These are phyloP conservation scores for Phyllosticta citriasiana DNA, from an alignment of 2,329 filamentous ascomycete genomes.

Conservation along the genomic window DNA sequence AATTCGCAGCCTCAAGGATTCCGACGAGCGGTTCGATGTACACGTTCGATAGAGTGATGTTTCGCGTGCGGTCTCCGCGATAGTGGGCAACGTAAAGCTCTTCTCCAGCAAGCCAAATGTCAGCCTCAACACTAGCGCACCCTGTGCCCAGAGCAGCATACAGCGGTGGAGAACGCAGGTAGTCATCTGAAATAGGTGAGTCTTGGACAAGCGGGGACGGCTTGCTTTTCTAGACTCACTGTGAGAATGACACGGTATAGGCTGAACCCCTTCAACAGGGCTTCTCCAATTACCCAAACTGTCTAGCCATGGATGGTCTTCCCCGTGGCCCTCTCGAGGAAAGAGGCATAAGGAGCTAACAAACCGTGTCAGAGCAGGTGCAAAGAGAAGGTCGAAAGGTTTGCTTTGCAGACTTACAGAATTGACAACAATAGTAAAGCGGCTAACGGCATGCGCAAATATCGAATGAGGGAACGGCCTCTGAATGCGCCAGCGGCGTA, in stretches of 20 bases:
- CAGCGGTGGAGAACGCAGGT: conserved; percentile 43
- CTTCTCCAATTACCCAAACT: not conserved
- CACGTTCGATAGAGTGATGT: conserved; percentile 50
- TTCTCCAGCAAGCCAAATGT: conserved; percentile 53
- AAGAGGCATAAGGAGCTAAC: not conserved
- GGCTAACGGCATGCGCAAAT: not conserved
- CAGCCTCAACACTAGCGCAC: conserved; percentile 57
- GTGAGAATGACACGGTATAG: conserved; percentile 3
- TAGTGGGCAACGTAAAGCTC: conserved; percentile 57
- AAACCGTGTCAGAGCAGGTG: not conserved
- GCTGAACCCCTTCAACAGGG: not conserved
- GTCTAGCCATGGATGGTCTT: not conserved
- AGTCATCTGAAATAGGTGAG: conserved; percentile 21
- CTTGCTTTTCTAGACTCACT: not conserved
- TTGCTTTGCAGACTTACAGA: not conserved
- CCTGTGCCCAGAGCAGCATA: conserved; percentile 51
- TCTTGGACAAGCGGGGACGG: not conserved
- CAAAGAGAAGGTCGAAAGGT: not conserved
- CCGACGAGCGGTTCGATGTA: conserved; percentile 56
- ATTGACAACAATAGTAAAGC: not conserved
- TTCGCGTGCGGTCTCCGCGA: conserved; percentile 26
- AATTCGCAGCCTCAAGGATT: conserved; percentile 41
- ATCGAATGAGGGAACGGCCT: not conserved
- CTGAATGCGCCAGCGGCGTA: not conserved
- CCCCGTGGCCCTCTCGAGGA: not conserved